Conservation (phyloP, 2,329 filamentous ascomycete genomes). For the Aspergillus proliferans region DNA sequence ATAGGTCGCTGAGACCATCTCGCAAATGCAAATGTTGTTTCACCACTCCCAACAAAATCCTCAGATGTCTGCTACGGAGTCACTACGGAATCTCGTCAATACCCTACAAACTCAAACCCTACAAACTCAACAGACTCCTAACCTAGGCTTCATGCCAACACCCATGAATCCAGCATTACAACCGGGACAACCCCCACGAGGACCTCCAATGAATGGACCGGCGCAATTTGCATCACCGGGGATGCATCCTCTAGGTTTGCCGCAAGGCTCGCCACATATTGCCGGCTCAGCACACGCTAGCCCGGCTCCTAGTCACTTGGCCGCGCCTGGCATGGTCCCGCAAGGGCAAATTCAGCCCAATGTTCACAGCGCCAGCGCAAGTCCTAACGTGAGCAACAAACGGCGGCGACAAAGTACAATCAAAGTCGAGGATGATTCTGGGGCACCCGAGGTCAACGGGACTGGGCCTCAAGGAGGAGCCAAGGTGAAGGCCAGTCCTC, state of each 20-base stretch:
- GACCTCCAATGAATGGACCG: constrained; percentile 42
- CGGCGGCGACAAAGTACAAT: constrained; percentile 54
- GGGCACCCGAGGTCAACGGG: constrained; percentile 45
- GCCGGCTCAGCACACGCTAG: constrained; percentile 44
- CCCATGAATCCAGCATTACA: constrained; percentile 34
- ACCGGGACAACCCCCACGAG: constrained; percentile 33
- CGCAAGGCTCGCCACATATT: constrained; percentile 49
- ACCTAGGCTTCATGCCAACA: constrained; percentile 20
- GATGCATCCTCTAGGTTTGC: constrained; percentile 48
- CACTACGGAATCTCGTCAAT: constrained; percentile 49
- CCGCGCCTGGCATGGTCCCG: constrained; percentile 48
- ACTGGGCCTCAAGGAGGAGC: constrained; percentile 25
- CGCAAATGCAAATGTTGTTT: constrained; percentile 57
- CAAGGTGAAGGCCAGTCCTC: constrained; percentile 44
- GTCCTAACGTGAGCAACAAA: constrained; percentile 56
- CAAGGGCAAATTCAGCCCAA: constrained; percentile 52
- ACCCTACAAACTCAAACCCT: constrained; percentile 34
- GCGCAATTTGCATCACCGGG: constrained; percentile 55
- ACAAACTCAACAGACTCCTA: constrained; percentile 30
- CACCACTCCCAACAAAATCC: constrained; percentile 50
- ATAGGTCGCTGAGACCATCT: constrained; percentile 60
- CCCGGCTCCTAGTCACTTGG: constrained; percentile 41
- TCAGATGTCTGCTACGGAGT: constrained; percentile 48
- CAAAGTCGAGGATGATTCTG: constrained; percentile 53
- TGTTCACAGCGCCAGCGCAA: constrained; percentile 55